phyloP scores from a whole-genome alignment of 345 rosid genomes.

The Populus deltoides region DNA sequence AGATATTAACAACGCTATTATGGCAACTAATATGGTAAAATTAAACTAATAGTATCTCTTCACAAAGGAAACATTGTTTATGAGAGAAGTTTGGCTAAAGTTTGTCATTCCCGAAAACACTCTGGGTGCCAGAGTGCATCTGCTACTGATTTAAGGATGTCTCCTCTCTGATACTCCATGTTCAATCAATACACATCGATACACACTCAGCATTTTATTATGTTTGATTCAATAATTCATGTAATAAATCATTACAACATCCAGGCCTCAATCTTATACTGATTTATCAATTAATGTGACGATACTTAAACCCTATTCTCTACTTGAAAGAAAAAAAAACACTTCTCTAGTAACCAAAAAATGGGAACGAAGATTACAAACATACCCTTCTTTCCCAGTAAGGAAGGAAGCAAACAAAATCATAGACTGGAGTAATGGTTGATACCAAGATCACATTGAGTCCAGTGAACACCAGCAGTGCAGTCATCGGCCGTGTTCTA shows the following conservation, averaged over 20 bases:
- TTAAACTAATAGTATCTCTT: background rate
- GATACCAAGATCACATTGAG: conserved; percentile 49
- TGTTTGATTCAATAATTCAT: background rate
- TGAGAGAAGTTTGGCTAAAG: background rate
- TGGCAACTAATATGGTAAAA: background rate
- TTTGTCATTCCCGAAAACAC: background rate
- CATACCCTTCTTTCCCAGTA: conserved; percentile 77
- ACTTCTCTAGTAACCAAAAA: background rate
- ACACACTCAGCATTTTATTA: background rate
- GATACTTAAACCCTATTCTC: too few species aligned
- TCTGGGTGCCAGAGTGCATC: background rate
- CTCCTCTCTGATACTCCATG: background rate
- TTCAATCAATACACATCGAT: background rate
- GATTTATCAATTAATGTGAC: background rate
- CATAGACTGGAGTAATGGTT: conserved; percentile 59
- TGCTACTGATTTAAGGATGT: background rate
- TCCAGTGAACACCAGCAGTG: conserved; percentile 54
- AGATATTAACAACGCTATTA: too few species aligned
- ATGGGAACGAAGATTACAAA: background rate
- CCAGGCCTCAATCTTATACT: background rate
- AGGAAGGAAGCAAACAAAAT: conserved; percentile 68
- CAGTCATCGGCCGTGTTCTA: conserved; percentile 55
- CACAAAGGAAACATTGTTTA: background rate
- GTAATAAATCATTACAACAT: background rate
- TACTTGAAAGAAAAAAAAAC: background rate